Base-by-base conservation (phyloP, 2,329 filamentous ascomycete species). In the Ophiosphaerella narmari region DNA sequence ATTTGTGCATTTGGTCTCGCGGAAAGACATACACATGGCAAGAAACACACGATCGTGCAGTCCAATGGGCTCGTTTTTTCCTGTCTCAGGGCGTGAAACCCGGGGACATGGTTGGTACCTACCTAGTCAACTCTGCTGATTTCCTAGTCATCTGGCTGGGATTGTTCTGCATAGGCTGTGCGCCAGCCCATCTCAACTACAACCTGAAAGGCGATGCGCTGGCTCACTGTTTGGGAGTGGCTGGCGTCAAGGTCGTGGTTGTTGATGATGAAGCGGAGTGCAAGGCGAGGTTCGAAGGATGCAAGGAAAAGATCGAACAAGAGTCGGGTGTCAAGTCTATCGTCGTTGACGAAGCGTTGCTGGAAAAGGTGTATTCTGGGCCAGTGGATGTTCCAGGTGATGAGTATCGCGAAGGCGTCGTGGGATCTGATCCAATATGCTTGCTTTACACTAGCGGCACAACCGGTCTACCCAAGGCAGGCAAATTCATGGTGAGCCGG, bases 361-460 rank as follows among this genome's bases (percentile, higher is more conserved):
- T 66, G n/a, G 40, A 54, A 29, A 58, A 55, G 38, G 38, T 70
- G 3, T 54, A 65, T 29, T 46, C 51, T 7, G 53, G 50, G 3
- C 52, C 53, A 1, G 57, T 59, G 5, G 39, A 52, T 7, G 59
- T 81, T 29, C 82, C 83, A 0, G 77, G 76, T 1, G 80, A 87
- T 50, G 73, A 77, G 9, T 79, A 84, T 50, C 79, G 86, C 35
- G 75, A 77, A 4, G 71, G 72, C 2, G 76, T 88, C 1, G 71
- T 74, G 14, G 77, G 75, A 0, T 65, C 74, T 8, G 83, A 78
- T 57, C 83, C 87, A 0, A 78, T 81, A 48, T 83, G 80, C 29
- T 70, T 91, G 16, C 82, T 91, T 49, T 91, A 90, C 67, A 91
- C 88, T 0, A 85, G 83, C 45, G 88, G 88, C 18, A 91, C 88